A percentile compares a stretch with the other conserved stretches of the same genome.
These are phyloP conservation scores for Candida neerlandica DNA, from an alignment of 1,139 yeast species.

Conservation along the genomic window DNA sequence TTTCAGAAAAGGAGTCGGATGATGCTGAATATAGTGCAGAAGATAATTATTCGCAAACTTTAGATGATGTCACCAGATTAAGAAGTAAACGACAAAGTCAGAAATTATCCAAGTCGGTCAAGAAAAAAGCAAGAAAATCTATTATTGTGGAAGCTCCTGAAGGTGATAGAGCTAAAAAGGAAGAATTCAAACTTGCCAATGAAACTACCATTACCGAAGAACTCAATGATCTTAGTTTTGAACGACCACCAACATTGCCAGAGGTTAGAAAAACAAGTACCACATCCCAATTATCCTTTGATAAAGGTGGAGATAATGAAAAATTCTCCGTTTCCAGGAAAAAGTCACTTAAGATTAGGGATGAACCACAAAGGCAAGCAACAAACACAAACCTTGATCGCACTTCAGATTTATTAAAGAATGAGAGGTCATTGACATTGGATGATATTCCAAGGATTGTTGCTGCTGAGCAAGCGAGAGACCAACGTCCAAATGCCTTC, in stretches of 20 bases:
- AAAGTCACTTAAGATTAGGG: conserved; percentile 44
- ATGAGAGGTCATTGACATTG: conserved; percentile 83
- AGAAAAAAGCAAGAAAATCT: conserved; percentile 51
- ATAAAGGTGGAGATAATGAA: conserved; percentile 22
- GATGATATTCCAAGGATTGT: conserved; percentile 97
- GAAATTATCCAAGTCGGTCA: conserved; percentile 55
- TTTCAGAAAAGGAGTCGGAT: conserved; percentile 1
- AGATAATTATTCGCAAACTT: conserved; percentile 62
- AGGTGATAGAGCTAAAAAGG: conserved; percentile 44
- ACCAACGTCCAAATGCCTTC: conserved; percentile 84
- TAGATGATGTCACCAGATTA: conserved; percentile 76
- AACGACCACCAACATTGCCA: background rate
- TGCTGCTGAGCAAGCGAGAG: conserved; percentile 96
- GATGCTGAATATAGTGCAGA: conserved; percentile 18
- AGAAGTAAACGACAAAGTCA: conserved; percentile 76
- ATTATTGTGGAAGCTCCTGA: conserved; percentile 55
- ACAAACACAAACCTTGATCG: conserved; percentile 43
- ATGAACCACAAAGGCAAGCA: conserved; percentile 41
- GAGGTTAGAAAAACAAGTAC: conserved; percentile 12
- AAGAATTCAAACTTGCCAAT: conserved; percentile 20
- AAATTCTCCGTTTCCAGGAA: conserved; percentile 33
- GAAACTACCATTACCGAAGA: conserved; percentile 18
- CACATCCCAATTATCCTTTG: conserved; percentile 21
- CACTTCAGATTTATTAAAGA: conserved; percentile 71
- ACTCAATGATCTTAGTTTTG: conserved; percentile 13